Evolutionary conservation across 139 green algal species (phyloP).

Genomic region (Tetradesmus obliquus): DNA sequence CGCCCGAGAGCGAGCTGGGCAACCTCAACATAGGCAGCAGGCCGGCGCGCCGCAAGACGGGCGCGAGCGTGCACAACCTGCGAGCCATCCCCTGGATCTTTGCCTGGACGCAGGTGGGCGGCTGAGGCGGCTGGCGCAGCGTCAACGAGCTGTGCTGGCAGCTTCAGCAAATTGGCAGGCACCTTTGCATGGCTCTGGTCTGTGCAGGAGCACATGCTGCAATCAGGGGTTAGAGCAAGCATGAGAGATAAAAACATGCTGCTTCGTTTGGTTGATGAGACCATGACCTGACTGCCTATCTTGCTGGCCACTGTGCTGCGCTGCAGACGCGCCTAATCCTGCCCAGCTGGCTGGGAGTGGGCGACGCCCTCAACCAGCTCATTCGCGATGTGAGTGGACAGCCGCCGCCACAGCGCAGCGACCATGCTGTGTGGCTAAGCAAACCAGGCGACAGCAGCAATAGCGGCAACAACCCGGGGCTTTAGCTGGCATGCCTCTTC

Average conservation of each 20-base stretch:
- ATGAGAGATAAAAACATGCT: too few species aligned
- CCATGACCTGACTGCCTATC: background rate
- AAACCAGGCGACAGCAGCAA: too few species aligned
- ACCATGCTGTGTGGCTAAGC: background rate
- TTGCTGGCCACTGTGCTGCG: background rate
- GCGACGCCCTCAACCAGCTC: conserved; percentile 82
- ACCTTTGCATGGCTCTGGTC: too few species aligned
- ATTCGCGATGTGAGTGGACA: conserved; percentile 57
- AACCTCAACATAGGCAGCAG: conserved; percentile 97
- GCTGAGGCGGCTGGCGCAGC: conserved; percentile 64
- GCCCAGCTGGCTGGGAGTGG: conserved; percentile 97
- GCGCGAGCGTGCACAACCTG: conserved; percentile 77
- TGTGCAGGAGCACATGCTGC: conserved; percentile 53
- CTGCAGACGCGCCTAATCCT: conserved; percentile 94
- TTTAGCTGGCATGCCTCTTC: background rate
- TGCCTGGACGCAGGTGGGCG: conserved; percentile 88
- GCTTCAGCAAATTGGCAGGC: too few species aligned
- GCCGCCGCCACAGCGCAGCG: background rate
- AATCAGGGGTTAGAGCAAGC: too few species aligned
- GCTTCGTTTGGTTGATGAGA: too few species aligned
- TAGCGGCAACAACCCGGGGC: background rate
- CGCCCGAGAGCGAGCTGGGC: conserved; percentile 94
- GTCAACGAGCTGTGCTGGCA: conserved; percentile 39
- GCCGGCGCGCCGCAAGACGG: conserved; percentile 64
- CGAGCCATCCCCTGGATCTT: conserved; percentile 99